These are phyloP conservation scores for Sherardia arvensis DNA, from an alignment of 257 asterid species.

Conservation along the genomic window DNA sequence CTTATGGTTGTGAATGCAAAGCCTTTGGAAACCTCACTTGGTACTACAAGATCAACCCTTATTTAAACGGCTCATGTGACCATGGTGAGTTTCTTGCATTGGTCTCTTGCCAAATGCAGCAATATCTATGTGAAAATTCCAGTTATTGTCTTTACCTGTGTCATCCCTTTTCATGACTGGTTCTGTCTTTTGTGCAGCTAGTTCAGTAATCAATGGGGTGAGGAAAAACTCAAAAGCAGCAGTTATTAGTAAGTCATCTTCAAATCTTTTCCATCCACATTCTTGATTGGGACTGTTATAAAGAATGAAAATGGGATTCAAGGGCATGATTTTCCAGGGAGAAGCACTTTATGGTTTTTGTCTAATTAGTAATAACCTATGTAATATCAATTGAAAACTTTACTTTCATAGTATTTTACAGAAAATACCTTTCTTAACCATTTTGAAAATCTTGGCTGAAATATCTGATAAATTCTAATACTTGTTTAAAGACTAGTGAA, in stretches of 20 bases:
- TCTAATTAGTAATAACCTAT: too few relatives aligned
- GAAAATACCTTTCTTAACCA: too few relatives aligned
- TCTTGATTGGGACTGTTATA: not conserved
- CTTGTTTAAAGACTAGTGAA: not conserved
- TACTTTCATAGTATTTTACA: too few relatives aligned
- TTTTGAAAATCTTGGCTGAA: too few relatives aligned
- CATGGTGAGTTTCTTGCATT: not conserved
- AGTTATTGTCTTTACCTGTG: not conserved
- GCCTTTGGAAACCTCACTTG: not conserved
- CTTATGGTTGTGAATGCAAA: not conserved
- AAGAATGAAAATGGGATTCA: not conserved
- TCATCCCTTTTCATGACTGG: not conserved
- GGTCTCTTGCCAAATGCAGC: not conserved
- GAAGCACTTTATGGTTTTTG: too few relatives aligned
- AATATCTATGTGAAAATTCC: not conserved
- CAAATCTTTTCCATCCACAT: not conserved
- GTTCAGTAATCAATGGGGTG: not conserved
- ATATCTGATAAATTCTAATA: too few relatives aligned
- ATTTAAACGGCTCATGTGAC: not conserved
- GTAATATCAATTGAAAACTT: too few relatives aligned
- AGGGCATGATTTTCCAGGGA: not conserved
- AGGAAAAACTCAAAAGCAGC: not conserved
- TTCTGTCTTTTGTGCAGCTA: not conserved
- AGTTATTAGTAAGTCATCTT: conserved; percentile 2
- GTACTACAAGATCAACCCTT: conserved; percentile 4